Evolutionary conservation across 1,284 basidiomycete genomes (phyloP).

Genomic region (Cryptococcus maquisensis): DNA sequence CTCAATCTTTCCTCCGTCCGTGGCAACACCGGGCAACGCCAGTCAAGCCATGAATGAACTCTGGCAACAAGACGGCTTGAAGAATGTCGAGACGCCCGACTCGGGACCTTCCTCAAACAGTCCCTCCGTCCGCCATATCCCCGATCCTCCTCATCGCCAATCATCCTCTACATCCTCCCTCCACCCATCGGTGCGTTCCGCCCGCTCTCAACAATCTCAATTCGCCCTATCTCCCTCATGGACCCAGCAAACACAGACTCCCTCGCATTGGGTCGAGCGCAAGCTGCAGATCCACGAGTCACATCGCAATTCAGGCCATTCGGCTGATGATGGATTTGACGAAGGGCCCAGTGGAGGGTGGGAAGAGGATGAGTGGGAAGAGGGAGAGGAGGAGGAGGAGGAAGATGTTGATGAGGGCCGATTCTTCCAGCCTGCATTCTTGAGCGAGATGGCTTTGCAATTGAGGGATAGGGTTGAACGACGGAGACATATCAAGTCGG

Average conservation of each 20-base stretch:
- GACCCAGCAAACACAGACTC: slow-evolving; percentile 29
- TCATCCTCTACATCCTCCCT: slow-evolving; percentile 21
- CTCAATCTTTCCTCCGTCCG: neutral
- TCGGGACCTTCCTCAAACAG: neutral
- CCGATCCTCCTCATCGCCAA: slow-evolving; percentile 15
- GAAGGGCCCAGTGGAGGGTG: slow-evolving; percentile 12
- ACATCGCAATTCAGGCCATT: slow-evolving; percentile 20
- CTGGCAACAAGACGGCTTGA: neutral
- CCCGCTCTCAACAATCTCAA: slow-evolving; percentile 6
- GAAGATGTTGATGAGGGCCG: slow-evolving; percentile 65
- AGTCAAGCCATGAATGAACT: neutral
- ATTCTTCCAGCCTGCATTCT: slow-evolving; percentile 79
- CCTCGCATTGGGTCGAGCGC: slow-evolving; percentile 43
- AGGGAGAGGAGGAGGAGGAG: slow-evolving; percentile 45
- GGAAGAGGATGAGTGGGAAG: slow-evolving; percentile 53
- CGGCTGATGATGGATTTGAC: slow-evolving; percentile 46
- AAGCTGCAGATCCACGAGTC: slow-evolving; percentile 46
- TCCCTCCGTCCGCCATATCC: slow-evolving; percentile 2
- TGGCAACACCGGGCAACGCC: neutral
- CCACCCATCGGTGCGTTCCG: slow-evolving; percentile 15
- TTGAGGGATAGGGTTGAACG: slow-evolving; percentile 79
- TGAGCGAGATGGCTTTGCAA: slow-evolving; percentile 83
- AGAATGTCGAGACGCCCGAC: neutral
- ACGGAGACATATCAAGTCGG: slow-evolving; percentile 82
- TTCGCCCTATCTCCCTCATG: slow-evolving; percentile 32